Base-by-base conservation (phyloP, 106 monocot species). In the Posidonia australis region DNA sequence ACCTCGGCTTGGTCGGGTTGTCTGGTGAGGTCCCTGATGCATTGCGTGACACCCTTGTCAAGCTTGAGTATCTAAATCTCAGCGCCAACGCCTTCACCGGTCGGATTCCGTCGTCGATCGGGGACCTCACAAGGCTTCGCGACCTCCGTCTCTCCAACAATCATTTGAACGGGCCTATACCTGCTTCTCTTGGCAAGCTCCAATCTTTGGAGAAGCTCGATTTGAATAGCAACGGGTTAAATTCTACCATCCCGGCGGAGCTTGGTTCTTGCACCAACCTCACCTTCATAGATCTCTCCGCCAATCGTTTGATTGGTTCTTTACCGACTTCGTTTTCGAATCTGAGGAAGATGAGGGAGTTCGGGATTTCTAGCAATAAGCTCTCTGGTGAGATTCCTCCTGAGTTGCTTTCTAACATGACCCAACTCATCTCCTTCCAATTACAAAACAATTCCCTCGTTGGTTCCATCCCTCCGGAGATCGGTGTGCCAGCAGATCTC, bases 31-130 rank as follows among this genome's bases (percentile, higher is more conserved):
- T 90, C 22, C 90, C 83, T 6, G 67, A 60, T 9, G 30, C 65
- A 0, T 14, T 89, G 18, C 52, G 64, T 0, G 70, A 70, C 18
- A 69, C 60, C 0, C 42, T 92, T 45, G 56, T 58, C 27, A 57
- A 72, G 13, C 79, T 93, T 2, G 20, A 68, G 62, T 76, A 77
- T 47, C 74, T 93, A 53, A 81, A 84, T 46, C 83, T 93, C 26
- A 46, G 65, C 10, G 0, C 0, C 0, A 93, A 93, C 56, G 45
- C 69, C 16, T 93, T 93, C 58, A 2, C 48, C 5, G 93, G 86
- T 2, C 13, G 0, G 0, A 80, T 94, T 17, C 93, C 93, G 0
- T 11, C 19, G 7, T 68, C 63, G 13, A 44, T 91, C 9, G 32
- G 60, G 0, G 74, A 70, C 61, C 62, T 91, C 1, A 13, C 67